These are phyloP conservation scores for Leptodermis oblonga DNA, from an alignment of 257 asterid genomes.

Conservation along the genomic window DNA sequence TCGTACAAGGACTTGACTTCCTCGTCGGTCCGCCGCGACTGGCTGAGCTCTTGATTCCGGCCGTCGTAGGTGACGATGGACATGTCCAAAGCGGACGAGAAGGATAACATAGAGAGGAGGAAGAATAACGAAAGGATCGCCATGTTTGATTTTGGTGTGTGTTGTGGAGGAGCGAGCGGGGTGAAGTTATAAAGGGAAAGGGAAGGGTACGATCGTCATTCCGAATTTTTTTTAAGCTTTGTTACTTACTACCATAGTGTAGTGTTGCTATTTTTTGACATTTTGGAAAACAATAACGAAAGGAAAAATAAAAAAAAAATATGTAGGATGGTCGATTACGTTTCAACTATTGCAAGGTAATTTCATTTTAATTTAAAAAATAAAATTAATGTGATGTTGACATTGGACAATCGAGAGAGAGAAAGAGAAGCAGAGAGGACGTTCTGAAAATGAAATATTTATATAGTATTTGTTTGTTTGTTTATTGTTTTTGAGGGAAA, in stretches of 20 bases:
- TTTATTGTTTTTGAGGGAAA: background rate
- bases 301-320: background rate
- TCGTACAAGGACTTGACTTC: constrained; percentile 55
- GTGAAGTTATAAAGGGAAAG: constrained; percentile 8
- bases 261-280: background rate
- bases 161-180: background rate
- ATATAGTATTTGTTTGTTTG: background rate
- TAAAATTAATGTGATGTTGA: background rate
- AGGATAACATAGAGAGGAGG: background rate
- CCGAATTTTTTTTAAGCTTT: background rate
- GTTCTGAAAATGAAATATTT: too few species aligned
- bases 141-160: constrained; percentile 14
- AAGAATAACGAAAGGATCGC: constrained; percentile 6
- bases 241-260: too few species aligned
- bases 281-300: background rate
- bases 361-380: background rate
- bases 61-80: constrained; percentile 51
- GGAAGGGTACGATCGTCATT: constrained; percentile 15
- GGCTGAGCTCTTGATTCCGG: constrained; percentile 17
- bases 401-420: background rate
- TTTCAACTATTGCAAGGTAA: background rate
- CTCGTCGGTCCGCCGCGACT: constrained; percentile 33
- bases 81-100: constrained; percentile 46
- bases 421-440: background rate
- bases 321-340: constrained; percentile 4